Percentiles rank a stretch among this genome's conserved stretches.
Conservation (phyloP, 2,329 filamentous ascomycete species). For the Cladosporium sp. region DNA sequence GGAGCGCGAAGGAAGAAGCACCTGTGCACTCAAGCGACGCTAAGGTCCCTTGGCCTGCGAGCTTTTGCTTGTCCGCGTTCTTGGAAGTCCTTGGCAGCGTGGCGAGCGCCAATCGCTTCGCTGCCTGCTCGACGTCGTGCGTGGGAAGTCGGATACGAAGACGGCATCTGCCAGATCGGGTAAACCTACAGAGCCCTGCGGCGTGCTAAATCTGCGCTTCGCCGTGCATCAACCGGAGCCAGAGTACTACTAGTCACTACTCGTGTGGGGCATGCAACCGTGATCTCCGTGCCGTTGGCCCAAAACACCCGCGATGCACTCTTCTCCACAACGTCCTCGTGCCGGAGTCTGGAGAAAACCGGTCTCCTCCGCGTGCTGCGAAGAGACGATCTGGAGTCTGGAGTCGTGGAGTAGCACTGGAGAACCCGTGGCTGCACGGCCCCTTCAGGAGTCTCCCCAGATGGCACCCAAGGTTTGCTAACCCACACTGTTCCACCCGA, state of each 20-base stretch:
- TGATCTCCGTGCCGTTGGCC: not conserved
- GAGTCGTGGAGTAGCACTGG: constrained; percentile 7
- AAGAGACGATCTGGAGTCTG: constrained; percentile 4
- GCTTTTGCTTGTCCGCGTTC: not conserved
- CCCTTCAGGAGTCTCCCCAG: not conserved
- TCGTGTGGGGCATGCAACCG: not conserved
- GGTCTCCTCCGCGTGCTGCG: not conserved
- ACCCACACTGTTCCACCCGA: not conserved
- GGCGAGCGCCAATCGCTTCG: not conserved
- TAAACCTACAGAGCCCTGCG: not conserved
- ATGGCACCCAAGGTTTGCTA: constrained; percentile 6
- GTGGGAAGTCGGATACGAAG: not conserved
- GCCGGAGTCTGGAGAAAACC: constrained; percentile 4
- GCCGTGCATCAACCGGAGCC: constrained; percentile 2
- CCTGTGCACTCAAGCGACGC: constrained; percentile 7
- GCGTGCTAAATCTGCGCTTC: not conserved
- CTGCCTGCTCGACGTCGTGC: not conserved
- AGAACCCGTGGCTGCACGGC: constrained; percentile 12
- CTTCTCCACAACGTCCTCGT: constrained; percentile 5
- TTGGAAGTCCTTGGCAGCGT: not conserved
- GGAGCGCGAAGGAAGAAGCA: not conserved
- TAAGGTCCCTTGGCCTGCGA: constrained; percentile 2
- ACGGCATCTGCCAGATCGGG: constrained; percentile 1
- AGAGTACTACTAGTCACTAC: no score
- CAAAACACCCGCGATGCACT: not conserved